These are phyloP conservation scores for Golubevia sp. DNA, from an alignment of 1,284 basidiomycete genomes.

Conservation along the genomic window DNA sequence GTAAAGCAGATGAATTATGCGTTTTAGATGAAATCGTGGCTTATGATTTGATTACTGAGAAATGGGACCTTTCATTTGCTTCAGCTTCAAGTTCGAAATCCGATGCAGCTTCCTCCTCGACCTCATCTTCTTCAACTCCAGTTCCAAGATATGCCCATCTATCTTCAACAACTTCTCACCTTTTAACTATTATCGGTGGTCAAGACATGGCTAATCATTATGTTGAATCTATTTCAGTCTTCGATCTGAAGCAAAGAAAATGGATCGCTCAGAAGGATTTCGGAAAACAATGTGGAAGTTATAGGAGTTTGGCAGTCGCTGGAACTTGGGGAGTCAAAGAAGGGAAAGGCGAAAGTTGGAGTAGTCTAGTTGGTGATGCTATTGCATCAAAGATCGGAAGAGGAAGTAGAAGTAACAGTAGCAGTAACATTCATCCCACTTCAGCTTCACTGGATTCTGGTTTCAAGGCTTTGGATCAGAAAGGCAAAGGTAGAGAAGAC, in stretches of 20 bases:
- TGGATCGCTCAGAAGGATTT: slow-evolving; percentile 36
- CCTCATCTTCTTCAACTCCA: slow-evolving; percentile 8
- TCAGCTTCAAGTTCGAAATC: slow-evolving; percentile 4
- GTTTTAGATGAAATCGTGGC: slow-evolving; percentile 46
- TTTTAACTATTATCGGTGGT: slow-evolving; percentile 87
- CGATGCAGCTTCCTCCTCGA: background rate
- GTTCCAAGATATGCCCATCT: slow-evolving; percentile 48
- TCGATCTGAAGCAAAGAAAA: slow-evolving; percentile 24
- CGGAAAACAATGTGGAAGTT: slow-evolving; percentile 44
- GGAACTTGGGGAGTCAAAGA: slow-evolving; percentile 20
- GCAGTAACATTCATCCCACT: background rate
- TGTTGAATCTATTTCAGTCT: slow-evolving; percentile 60
- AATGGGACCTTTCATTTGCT: slow-evolving; percentile 37
- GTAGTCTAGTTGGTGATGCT: slow-evolving; percentile 25
- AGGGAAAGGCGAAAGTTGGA: slow-evolving; percentile 33
- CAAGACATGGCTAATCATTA: slow-evolving; percentile 71
- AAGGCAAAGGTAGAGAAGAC: background rate
- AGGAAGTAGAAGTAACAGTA: background rate
- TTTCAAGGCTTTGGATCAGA: background rate
- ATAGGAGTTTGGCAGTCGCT: slow-evolving; percentile 38
- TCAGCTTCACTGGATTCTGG: background rate
- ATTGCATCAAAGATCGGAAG: too few relatives aligned
- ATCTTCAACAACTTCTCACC: slow-evolving; percentile 33
- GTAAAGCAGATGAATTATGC: slow-evolving; percentile 26
- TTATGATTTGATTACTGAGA: slow-evolving; percentile 34